A percentile compares a stretch with the other conserved stretches of the same genome.
Conservation (phyloP, 148 eudicot species). For the Chenopodium album region DNA sequence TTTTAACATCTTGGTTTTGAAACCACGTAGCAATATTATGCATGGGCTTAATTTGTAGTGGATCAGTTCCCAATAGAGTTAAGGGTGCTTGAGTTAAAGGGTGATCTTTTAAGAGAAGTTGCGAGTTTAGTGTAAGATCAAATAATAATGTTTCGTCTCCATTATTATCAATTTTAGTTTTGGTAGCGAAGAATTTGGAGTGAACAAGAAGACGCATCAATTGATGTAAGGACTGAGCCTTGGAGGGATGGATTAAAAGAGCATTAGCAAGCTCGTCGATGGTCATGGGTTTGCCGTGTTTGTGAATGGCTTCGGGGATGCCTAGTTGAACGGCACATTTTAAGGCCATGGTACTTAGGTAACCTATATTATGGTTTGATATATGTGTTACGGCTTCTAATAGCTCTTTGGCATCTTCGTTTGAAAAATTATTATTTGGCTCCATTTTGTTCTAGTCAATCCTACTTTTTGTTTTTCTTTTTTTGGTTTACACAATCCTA, state of each 20-base stretch:
- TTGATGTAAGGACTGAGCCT: conserved; percentile 12
- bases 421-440: neutral
- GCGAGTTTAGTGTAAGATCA: conserved; percentile 28
- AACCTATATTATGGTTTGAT: conserved; percentile 24
- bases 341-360: conserved; percentile 32
- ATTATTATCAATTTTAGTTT: neutral
- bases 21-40: conserved; percentile 30
- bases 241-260: conserved; percentile 19
- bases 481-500: no score
- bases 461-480: neutral
- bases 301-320: conserved; percentile 29
- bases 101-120: conserved; percentile 28
- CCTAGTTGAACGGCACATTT: conserved; percentile 37
- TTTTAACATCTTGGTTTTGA: neutral
- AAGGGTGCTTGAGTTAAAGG: conserved; percentile 23
- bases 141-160: conserved; percentile 21
- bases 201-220: conserved; percentile 35
- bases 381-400: conserved; percentile 30
- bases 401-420: conserved; percentile 15
- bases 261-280: conserved; percentile 12
- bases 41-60: conserved; percentile 17
- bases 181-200: conserved; percentile 23
- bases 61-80: conserved; percentile 19
- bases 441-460: neutral
- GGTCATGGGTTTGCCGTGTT: conserved; percentile 32